phyloP scores from a whole-genome alignment of 768 basidiomycete species.

The Jaapia argillacea region DNA sequence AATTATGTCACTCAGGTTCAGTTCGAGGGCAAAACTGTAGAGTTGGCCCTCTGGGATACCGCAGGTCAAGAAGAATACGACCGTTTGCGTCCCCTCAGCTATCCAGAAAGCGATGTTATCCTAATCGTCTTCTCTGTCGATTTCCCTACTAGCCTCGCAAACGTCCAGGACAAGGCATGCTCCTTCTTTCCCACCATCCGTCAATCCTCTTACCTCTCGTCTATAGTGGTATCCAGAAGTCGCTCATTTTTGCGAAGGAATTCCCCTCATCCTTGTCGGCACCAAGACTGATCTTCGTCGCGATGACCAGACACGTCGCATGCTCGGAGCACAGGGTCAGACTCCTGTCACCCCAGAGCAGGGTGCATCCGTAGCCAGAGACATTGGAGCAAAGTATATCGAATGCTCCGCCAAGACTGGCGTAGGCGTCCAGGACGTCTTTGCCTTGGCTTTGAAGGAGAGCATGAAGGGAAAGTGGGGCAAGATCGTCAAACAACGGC shows the following conservation, averaged over 20 bases:
- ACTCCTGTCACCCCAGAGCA: slow-evolving; percentile 74
- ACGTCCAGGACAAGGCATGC: slow-evolving; percentile 81
- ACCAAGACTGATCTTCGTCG: slow-evolving; percentile 89
- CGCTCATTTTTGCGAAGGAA: slow-evolving; percentile 83
- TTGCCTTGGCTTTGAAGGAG: slow-evolving; percentile 80
- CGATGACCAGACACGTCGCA: slow-evolving; percentile 78
- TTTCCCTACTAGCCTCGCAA: slow-evolving; percentile 84
- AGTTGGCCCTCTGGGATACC: slow-evolving; percentile 97
- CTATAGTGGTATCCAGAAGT: slow-evolving; percentile 88
- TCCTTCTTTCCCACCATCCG: slow-evolving; percentile 1
- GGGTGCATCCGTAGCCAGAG: slow-evolving; percentile 76
- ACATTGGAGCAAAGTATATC: slow-evolving; percentile 88
- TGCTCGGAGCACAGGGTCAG: slow-evolving; percentile 86
- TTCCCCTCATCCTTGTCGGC: slow-evolving; percentile 84
- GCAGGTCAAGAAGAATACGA: slow-evolving; percentile 98
- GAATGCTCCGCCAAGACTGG: slow-evolving; percentile 96
- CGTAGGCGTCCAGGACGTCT: slow-evolving; percentile 84
- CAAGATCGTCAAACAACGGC: slow-evolving; percentile 56
- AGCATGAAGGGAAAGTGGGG: slow-evolving; percentile 77
- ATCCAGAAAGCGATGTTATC: slow-evolving; percentile 85
- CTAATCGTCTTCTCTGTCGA: slow-evolving; percentile 93
- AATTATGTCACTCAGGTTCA: slow-evolving; percentile 85
- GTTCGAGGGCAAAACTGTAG: slow-evolving; percentile 82
- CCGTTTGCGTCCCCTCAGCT: slow-evolving; percentile 74
- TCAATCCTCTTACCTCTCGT: slow-evolving; percentile 1